Base-by-base conservation (phyloP, 2,329 filamentous ascomycete species). In the Lecanicillium sp. region DNA sequence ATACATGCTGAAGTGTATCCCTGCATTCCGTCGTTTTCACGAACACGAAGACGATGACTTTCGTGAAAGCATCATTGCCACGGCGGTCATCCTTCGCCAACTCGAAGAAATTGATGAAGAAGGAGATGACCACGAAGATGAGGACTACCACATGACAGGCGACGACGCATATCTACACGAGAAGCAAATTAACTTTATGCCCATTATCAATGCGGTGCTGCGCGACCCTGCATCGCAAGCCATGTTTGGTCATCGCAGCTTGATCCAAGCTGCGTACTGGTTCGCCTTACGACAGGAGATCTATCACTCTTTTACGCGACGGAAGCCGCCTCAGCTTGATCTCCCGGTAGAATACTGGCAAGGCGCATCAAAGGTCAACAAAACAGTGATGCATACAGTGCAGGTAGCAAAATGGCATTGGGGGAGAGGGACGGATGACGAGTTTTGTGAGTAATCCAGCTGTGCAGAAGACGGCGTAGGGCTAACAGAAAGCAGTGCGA, bases 41-140 rank as follows among this genome's bases (percentile, higher is more conserved):
- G 60, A 62, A 9, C 58, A 64, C 5, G 56, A 61, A 9, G 66
- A 69, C 20, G 66, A 67, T 15, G 66, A 68, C 15, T 65, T 65
- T 14, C 56, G 66, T 1, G 67, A 69, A 42, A 68, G 65, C 32
- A 64, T 69, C 47, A 63, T 69, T 27, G 65, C 67, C 1, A 69
- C 67, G 1, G 65, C 64, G 3, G 66, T 69, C 10, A 69, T 69
- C 11, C 56, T 69, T 1, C 61, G 67, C 2, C 67, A 69, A 50
- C 55, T 69, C 6, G 67, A 69, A 48, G 67, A 69, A 51, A 69
- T 69, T 41, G 67, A 69, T 38, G 62, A 66, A 14, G 66, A 69
- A 24, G 60, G 66, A 10, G 62, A 66, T 4, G 44, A 43, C 3
- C 42, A 45, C 12, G n/a, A 37, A 0, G 45, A 48, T 20, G 45